Base-by-base conservation (phyloP, 257 asterid genomes). In the Voacanga thouarsii region DNA sequence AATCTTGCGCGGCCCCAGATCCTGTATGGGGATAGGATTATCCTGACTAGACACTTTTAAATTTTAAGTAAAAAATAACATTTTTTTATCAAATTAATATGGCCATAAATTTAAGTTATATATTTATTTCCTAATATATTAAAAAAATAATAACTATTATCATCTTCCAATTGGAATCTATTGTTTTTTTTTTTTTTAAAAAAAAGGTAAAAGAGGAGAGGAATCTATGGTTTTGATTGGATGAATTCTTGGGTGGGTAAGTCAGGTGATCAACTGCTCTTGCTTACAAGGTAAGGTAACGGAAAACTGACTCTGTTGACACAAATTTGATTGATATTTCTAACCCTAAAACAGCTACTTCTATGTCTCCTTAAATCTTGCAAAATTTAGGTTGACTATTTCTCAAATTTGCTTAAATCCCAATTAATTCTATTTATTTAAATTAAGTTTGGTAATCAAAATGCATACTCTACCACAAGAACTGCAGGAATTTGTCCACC, bases 231-330 rank as follows among this genome's bases (percentile, higher is more conserved):
- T 55, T 16, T 1, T 41, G 24, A 65, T 57, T 57, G 37, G 24
- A 59, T 70, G 37, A 63, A 69, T 50, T 51, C 10, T 21, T 57
- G 50, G 41, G 45, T 44, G 55, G 65, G 10, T 72, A 57, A 67
- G 69, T 75, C 73, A 59, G 5, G 70, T 69, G 73, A 80, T 80
- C 77, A 59, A 75, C 83, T 57, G 59, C 44, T 41, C 53, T 76
- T 66, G 45, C 41, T 74, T 55, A 43, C 61, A 28, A 33, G 68
- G 49, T 7, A n/a, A 70, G 71, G 41, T 24, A 80, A 30, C 3
- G 18, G 60, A 74, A 55, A 14, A 55, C 41, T 65, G 30, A 12
- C 10, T 64, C 18, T 28, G 43, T 64, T 8, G 65, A 57, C 14
- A 10, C 30, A 57, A n/a, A 1, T 55, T 53, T 53, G 59, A 49